Percentiles rank a stretch among this genome's conserved stretches.
Conservation (phyloP, 1,284 basidiomycete genomes). For the Papiliotrema fonsecae region DNA sequence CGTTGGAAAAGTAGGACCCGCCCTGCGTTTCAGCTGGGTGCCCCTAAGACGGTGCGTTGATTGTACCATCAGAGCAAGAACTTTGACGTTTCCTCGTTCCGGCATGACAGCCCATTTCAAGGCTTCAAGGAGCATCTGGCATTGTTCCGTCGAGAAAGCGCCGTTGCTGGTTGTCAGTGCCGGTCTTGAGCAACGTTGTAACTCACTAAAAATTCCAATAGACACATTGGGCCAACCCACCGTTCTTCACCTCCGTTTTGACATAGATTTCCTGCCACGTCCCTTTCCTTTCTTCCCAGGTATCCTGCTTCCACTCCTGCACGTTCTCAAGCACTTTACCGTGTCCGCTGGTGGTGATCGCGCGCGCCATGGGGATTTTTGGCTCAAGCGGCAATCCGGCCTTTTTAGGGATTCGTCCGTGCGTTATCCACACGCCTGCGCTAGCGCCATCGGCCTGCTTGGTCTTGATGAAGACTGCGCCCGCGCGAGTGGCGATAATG, state of each 20-base stretch:
- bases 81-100: constrained; percentile 38
- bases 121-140: constrained; percentile 43
- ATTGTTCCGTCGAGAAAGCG: constrained; percentile 49
- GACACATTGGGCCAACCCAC: constrained; percentile 41
- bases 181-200: background rate
- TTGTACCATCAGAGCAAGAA: constrained; percentile 47
- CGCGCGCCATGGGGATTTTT: constrained; percentile 49
- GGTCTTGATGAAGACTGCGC: constrained; percentile 50
- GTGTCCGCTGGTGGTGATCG: constrained; percentile 38
- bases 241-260: constrained; percentile 35
- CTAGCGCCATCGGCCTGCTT: constrained; percentile 6
- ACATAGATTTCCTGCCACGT: constrained; percentile 51
- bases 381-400: constrained; percentile 44
- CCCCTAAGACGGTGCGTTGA: too few relatives aligned
- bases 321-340: constrained; percentile 34
- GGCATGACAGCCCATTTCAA: constrained; percentile 43
- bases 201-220: constrained; percentile 51
- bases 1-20: constrained; percentile 51
- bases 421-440: constrained; percentile 49
- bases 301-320: constrained; percentile 41
- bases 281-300: constrained; percentile 32
- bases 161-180: constrained; percentile 42
- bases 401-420: constrained; percentile 48
- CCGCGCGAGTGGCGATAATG: constrained; percentile 47
- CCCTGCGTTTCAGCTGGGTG: constrained; percentile 17